Base-by-base conservation (phyloP, 371 early-diverging fungal genomes). In the Mortierella sp. region DNA sequence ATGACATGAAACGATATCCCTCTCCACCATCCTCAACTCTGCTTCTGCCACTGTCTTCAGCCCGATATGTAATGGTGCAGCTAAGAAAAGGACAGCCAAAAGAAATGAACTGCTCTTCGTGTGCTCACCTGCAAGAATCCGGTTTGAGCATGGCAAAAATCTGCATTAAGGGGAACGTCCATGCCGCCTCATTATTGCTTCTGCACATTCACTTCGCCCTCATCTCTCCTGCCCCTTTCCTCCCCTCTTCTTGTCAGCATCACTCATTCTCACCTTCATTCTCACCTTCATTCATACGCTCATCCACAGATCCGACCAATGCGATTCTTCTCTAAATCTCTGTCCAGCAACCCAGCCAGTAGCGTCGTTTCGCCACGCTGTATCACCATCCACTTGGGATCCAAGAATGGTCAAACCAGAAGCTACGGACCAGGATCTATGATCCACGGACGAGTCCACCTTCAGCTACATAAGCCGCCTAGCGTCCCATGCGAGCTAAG, bases 381-480 rank as follows among this genome's bases (percentile, higher is more conserved):
- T 37, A 31, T 34, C 14, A 25, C 25, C 50, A 16, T 44, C 22
- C 19, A 8, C 22, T 25, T 22, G 24, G 22, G 5, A 9, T 24
- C 65, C 12, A 47, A 56, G 27, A 13, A 56, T 41, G 59, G 74
- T 3, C 67, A 67, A 34, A 67, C 67, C 51, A 73, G 60, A 55
- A 67, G 63, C 29, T 54, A 76, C 57, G 77, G 77, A 27, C 77
- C 77, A 12, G 77, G 77, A 49, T 64, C 69, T 29, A 50, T 68
- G 49, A 68, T 76, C 55, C 68, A 76, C 21, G 77, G 77, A 14
- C 77, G 65, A 45, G 51, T 76, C 25, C 64, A 60, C 51, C 40
- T 76, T 19, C 77, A 76, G 59, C 69, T 65, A 9, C 47, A 57
- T 29, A 76, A 69, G 40, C 47, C 52, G 27, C 64, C 69, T 47